Evolutionary conservation across 805 yeast species (phyloP).

Genomic region (Ogataea parapolymorpha): DNA sequence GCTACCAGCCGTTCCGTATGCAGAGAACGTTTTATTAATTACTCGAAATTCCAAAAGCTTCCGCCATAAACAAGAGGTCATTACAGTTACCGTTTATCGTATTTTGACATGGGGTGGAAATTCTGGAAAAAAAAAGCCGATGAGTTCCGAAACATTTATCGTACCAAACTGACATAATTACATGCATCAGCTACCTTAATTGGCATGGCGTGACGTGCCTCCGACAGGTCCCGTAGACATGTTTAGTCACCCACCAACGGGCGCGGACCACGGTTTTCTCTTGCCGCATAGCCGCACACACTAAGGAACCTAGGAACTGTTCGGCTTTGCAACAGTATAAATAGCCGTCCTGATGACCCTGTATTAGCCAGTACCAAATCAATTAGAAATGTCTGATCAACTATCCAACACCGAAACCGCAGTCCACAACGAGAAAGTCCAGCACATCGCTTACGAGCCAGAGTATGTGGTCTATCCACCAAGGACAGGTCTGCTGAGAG

Average conservation of each 20-base stretch:
- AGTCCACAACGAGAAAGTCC: slow-evolving; percentile 18
- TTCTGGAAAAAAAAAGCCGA: neutral
- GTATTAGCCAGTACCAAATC: no score
- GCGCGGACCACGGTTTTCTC: neutral
- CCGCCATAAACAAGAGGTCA: neutral
- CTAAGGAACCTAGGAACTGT: neutral
- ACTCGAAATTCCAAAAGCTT: neutral
- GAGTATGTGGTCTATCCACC: slow-evolving; percentile 36
- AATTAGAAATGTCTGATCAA: slow-evolving; percentile 19
- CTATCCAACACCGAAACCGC: slow-evolving; percentile 29
- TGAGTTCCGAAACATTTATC: neutral
- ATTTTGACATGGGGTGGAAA: neutral
- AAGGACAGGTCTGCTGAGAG: slow-evolving; percentile 38
- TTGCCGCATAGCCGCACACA: neutral
- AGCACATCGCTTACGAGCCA: slow-evolving; percentile 7
- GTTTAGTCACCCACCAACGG: neutral
- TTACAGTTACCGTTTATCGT: neutral
- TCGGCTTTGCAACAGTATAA: slow-evolving; percentile 2
- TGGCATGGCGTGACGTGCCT: neutral
- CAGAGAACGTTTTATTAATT: neutral
- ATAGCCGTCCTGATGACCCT: neutral
- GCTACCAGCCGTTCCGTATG: no score
- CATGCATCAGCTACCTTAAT: neutral
- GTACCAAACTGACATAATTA: neutral
- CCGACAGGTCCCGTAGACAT: neutral